These are phyloP conservation scores for Trichoderma afroharzianum DNA, from an alignment of 2,329 filamentous ascomycete genomes.

Conservation along the genomic window DNA sequence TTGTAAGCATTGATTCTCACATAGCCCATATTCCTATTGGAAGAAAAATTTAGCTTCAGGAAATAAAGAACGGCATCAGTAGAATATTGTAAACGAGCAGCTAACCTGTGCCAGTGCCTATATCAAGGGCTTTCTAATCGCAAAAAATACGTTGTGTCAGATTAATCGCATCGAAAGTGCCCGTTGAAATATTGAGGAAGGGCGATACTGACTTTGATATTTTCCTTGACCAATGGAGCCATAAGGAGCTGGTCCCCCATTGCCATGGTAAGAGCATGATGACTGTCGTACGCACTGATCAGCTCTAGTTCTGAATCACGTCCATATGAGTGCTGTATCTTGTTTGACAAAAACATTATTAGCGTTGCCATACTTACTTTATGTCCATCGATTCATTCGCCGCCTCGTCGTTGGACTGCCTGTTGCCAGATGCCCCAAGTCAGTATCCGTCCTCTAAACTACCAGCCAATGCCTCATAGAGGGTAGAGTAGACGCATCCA, in stretches of 20 bases:
- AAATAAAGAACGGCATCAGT: not conserved
- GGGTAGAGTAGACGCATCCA: not conserved
- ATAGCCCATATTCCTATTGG: constrained; percentile 17
- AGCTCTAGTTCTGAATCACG: not conserved
- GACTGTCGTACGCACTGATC: not conserved
- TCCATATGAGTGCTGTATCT: not conserved
- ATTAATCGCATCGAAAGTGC: too few relatives aligned
- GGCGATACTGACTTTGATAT: constrained; percentile 3
- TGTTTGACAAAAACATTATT: not conserved
- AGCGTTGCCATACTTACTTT: constrained; percentile 5
- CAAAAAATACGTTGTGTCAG: not conserved
- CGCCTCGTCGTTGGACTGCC: constrained; percentile 23
- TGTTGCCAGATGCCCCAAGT: not conserved
- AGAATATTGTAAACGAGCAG: not conserved
- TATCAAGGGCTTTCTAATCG: constrained; percentile 27
- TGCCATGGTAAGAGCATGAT: constrained; percentile 26
- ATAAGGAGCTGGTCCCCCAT: constrained; percentile 26
- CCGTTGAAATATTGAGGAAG: not conserved
- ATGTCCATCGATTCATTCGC: constrained; percentile 22
- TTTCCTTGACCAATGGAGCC: constrained; percentile 20
- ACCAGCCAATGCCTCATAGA: not conserved
- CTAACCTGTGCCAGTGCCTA: constrained; percentile 27
- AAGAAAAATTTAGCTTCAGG: not conserved
- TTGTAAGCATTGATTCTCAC: constrained; percentile 14
- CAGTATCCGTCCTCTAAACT: not conserved